Conservation (phyloP, 345 rosid genomes). For the Carallia brachiata region DNA sequence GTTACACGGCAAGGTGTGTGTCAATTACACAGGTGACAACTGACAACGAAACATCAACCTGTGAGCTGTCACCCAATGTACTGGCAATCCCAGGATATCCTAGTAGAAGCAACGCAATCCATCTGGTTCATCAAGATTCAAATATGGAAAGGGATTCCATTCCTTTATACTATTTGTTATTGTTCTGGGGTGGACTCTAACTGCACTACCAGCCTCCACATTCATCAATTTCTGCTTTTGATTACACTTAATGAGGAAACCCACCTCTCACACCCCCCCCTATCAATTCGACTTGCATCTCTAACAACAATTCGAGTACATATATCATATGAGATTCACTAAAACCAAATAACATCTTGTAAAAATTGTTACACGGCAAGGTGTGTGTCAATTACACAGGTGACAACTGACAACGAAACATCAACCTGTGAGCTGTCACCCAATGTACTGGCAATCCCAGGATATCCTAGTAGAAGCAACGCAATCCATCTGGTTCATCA, state of each 20-base stretch:
- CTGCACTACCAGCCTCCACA: too few relatives aligned
- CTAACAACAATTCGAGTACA: too few relatives aligned
- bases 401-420: background rate
- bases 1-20: background rate
- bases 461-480: background rate
- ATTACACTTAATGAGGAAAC: too few relatives aligned
- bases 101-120: background rate
- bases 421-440: background rate
- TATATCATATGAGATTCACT: too few relatives aligned
- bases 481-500: background rate
- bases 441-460: background rate
- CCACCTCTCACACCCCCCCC: too few relatives aligned
- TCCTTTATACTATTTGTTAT: too few relatives aligned
- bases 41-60: background rate
- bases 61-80: background rate
- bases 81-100: background rate
- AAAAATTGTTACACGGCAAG: background rate
- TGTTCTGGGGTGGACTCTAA: too few relatives aligned
- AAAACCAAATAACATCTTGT: too few relatives aligned
- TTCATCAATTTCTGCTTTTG: too few relatives aligned
- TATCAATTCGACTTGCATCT: too few relatives aligned
- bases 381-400: background rate
- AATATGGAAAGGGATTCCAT: too few relatives aligned
- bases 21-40: constrained; percentile 1
- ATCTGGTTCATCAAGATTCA: background rate